A percentile compares a stretch with the other conserved stretches of the same genome.
phyloP scores from a whole-genome alignment of 1,284 basidiomycete species.

The Leccinum huronense region DNA sequence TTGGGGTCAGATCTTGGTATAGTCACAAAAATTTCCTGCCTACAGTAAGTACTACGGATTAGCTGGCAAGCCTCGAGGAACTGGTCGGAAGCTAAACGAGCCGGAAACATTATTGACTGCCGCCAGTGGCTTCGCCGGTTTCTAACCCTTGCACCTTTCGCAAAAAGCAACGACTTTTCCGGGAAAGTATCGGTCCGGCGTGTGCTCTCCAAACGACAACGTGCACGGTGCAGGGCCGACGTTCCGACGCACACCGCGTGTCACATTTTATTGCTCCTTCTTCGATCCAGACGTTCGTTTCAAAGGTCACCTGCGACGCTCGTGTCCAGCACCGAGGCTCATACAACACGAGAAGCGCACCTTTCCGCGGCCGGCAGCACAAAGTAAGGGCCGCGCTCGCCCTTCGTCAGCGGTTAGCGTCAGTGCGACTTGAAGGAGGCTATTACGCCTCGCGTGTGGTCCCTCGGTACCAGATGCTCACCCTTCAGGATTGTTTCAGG shows the following conservation, averaged over 20 bases:
- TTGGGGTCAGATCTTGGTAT: neutral
- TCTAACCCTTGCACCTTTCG: neutral
- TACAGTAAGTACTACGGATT: neutral
- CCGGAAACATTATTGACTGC: neutral
- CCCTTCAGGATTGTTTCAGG: neutral
- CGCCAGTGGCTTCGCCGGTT: neutral
- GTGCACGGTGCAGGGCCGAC: slow-evolving; percentile 3
- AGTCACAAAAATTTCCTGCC: neutral
- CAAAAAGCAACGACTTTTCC: slow-evolving; percentile 14
- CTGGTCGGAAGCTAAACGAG: neutral
- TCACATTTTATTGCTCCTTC: slow-evolving; percentile 10
- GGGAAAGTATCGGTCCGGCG: slow-evolving; percentile 12
- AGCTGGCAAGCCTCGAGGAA: neutral
- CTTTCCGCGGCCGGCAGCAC: slow-evolving; percentile 17
- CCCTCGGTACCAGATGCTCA: neutral
- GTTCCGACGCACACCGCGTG: slow-evolving; percentile 12
- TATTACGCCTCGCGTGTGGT: neutral
- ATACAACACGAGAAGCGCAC: slow-evolving; percentile 22
- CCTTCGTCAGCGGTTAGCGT: neutral
- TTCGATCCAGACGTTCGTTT: slow-evolving; percentile 14
- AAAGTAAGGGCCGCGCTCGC: slow-evolving; percentile 3
- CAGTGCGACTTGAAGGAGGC: neutral
- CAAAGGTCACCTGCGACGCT: slow-evolving; percentile 13
- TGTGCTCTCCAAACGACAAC: slow-evolving; percentile 24
- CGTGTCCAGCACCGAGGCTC: neutral